A percentile compares a stretch with the other conserved stretches of the same genome.
phyloP scores from a whole-genome alignment of 2,329 filamentous ascomycete genomes.

The Nemania sp. region DNA sequence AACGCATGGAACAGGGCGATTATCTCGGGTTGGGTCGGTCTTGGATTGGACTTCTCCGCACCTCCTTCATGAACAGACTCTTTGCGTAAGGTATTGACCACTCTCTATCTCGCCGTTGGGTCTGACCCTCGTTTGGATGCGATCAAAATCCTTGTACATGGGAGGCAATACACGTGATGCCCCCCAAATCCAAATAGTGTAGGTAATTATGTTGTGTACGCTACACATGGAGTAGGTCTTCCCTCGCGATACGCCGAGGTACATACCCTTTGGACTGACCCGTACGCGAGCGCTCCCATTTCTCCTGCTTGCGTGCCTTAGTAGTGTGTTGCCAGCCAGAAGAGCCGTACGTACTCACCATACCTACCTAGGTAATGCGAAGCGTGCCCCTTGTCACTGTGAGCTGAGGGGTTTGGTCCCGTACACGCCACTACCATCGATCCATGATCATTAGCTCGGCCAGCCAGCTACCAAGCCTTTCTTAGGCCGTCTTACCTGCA shows the following conservation, averaged over 20 bases:
- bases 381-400: conserved; percentile 6
- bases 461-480: conserved; percentile 16
- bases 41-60: not conserved
- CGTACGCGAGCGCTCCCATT: not conserved
- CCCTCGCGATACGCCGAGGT: not conserved
- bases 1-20: too few species aligned
- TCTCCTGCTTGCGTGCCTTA: not conserved
- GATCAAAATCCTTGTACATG: conserved; percentile 11
- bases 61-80: too few species aligned
- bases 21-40: not conserved
- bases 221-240: too few species aligned
- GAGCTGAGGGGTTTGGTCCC: conserved; percentile 12
- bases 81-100: too few species aligned
- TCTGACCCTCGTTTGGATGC: conserved; percentile 2
- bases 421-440: conserved; percentile 2
- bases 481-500: conserved; percentile 15
- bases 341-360: conserved; percentile 15
- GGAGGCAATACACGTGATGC: conserved; percentile 17
- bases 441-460: conserved; percentile 14
- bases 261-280: too few species aligned
- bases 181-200: not conserved
- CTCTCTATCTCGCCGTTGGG: not conserved
- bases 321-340: not conserved
- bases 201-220: too few species aligned
- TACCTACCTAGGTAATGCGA: conserved; percentile 17